A percentile compares a stretch with the other conserved stretches of the same genome.
phyloP scores from a whole-genome alignment of 345 rosid genomes.

The Gossypium herbaceum region DNA sequence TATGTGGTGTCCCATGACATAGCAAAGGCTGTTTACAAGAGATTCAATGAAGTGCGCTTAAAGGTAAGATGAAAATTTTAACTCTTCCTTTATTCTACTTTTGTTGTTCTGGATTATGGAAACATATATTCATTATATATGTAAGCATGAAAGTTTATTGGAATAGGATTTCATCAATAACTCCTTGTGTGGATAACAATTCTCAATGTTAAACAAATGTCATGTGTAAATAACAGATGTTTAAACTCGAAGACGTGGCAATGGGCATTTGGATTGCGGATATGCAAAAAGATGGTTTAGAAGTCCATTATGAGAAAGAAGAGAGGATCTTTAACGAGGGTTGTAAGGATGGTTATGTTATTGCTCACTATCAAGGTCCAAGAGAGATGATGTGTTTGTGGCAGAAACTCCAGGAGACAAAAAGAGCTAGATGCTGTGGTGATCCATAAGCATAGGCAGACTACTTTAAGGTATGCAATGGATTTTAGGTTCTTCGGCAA shows the following conservation, averaged over 20 bases:
- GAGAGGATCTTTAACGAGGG: conserved; percentile 67
- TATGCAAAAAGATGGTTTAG: conserved; percentile 60
- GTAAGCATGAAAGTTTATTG: not conserved
- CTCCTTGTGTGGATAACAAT: not conserved
- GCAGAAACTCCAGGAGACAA: conserved; percentile 79
- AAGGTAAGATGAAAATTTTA: conserved; percentile 41
- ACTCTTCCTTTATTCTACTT: not conserved
- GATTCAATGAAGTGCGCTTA: conserved; percentile 45
- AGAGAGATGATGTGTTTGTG: conserved; percentile 89
- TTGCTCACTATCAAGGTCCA: conserved; percentile 96
- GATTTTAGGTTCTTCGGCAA: not conserved
- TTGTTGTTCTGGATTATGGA: not conserved
- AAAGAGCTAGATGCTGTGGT: conserved; percentile 69
- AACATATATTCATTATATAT: not conserved
- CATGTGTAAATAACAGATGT: conserved; percentile 53
- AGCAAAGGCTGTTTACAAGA: conserved; percentile 61
- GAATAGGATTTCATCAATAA: not conserved
- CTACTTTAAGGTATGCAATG: not conserved
- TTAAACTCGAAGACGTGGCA: conserved; percentile 95
- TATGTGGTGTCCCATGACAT: conserved; percentile 78
- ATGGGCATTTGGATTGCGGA: conserved; percentile 96
- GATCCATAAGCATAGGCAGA: conserved; percentile 28
- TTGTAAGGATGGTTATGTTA: conserved; percentile 77
- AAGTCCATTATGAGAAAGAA: conserved; percentile 64
- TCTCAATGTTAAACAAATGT: not conserved